phyloP scores from a whole-genome alignment of 2,329 filamentous ascomycete species.

The Fusarium cyanostomum region DNA sequence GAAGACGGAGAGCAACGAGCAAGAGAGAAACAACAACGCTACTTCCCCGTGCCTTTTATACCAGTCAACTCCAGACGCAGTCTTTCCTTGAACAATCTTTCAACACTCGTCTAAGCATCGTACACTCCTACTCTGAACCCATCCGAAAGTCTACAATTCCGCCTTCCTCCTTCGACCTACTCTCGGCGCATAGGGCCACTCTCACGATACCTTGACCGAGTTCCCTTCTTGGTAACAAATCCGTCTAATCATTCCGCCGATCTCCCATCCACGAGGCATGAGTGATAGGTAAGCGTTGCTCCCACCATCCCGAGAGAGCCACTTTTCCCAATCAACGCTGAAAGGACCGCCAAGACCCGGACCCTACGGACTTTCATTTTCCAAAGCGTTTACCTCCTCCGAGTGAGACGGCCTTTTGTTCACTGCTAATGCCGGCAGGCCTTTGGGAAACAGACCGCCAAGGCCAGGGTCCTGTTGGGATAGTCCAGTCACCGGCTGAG shows the following conservation, averaged over 20 bases:
- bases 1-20: neutral
- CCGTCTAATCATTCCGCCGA: slow-evolving; percentile 10
- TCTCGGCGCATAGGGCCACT: slow-evolving; percentile 9
- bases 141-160: neutral
- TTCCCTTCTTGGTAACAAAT: slow-evolving; percentile 16
- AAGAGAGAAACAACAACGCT: neutral
- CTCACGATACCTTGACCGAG: slow-evolving; percentile 21
- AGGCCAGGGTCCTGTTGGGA: neutral
- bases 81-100: neutral
- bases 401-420: neutral
- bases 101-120: neutral
- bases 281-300: slow-evolving; percentile 25
- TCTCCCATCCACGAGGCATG: slow-evolving; percentile 31
- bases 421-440: no score
- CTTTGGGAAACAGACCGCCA: neutral
- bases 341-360: neutral
- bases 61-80: neutral
- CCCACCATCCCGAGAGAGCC: neutral
- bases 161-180: slow-evolving; percentile 32
- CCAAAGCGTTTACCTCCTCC: neutral
- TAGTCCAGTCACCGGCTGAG: slow-evolving; percentile 28
- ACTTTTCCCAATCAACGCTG: neutral
- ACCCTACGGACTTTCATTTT: neutral
- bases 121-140: slow-evolving; percentile 1
- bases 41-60: slow-evolving; percentile 20